phyloP scores from a whole-genome alignment of 495 filamentous ascomycete species.

The Aspergillus bertholletiae region DNA sequence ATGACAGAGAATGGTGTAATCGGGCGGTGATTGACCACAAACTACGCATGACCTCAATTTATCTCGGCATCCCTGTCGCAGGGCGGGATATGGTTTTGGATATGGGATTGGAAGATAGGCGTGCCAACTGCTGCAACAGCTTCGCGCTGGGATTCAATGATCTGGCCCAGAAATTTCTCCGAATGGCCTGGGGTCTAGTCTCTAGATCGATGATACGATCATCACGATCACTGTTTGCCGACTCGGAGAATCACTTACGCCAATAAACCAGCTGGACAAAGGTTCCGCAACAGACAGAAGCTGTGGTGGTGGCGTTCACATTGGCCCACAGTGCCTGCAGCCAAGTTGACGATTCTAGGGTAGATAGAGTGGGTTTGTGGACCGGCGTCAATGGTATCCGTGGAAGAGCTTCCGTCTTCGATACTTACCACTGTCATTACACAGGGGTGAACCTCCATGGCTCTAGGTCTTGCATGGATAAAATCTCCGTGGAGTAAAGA shows the following conservation, averaged over 20 bases:
- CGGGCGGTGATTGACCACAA: not conserved
- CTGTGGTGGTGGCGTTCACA: not conserved
- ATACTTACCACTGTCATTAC: too few relatives aligned
- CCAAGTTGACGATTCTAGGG: not conserved
- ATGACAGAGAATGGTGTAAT: too few relatives aligned
- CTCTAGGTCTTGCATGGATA: too few relatives aligned
- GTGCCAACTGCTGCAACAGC: not conserved
- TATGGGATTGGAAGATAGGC: not conserved
- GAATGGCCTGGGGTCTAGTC: not conserved
- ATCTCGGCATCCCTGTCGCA: not conserved
- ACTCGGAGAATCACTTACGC: not conserved
- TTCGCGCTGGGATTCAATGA: not conserved
- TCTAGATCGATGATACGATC: not conserved
- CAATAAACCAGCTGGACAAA: not conserved
- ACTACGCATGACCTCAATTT: not conserved
- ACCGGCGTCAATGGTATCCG: not conserved
- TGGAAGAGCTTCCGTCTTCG: too few relatives aligned
- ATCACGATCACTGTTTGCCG: not conserved
- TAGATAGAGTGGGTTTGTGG: not conserved
- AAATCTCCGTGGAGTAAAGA: too few relatives aligned
- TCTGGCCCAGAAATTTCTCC: not conserved
- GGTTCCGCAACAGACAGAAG: not conserved
- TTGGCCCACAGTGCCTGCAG: not conserved
- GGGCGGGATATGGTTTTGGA: not conserved
- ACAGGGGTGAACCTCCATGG: too few relatives aligned